These are phyloP conservation scores for Hymenoscyphus albidus DNA, from an alignment of 2,329 filamentous ascomycete species.

Conservation along the genomic window DNA sequence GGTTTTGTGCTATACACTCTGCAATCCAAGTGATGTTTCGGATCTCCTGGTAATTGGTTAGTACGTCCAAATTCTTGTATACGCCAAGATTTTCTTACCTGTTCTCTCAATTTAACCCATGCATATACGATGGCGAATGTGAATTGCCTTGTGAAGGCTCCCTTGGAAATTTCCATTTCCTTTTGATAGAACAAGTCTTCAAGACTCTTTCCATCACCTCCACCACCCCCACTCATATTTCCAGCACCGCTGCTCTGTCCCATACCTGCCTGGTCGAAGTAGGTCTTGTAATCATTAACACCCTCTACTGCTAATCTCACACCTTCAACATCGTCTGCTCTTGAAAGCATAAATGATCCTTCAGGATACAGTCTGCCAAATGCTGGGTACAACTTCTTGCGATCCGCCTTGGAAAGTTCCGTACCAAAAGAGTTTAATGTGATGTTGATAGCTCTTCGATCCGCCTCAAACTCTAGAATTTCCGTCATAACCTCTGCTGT, in stretches of 20 bases:
- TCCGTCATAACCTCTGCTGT: conserved; percentile 95
- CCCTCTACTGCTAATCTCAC: conserved; percentile 92
- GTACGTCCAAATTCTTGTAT: conserved; percentile 16
- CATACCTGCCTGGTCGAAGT: conserved; percentile 87
- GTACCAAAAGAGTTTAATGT: conserved; percentile 98
- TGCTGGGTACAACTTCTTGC: conserved; percentile 91
- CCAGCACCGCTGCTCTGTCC: conserved; percentile 72
- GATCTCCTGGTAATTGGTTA: conserved; percentile 70
- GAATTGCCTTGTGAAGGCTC: conserved; percentile 93
- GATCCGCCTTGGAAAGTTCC: conserved; percentile 86
- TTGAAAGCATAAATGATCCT: conserved; percentile 88
- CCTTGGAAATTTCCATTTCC: conserved; percentile 97
- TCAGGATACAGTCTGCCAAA: conserved; percentile 92
- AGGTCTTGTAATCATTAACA: conserved; percentile 87
- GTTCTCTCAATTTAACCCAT: conserved; percentile 95
- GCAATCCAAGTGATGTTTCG: conserved; percentile 99
- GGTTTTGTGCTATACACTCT: conserved; percentile 98
- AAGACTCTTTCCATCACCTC: conserved; percentile 78
- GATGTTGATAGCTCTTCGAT: conserved; percentile 96
- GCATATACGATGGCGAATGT: conserved; percentile 93
- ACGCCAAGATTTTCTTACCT: conserved; percentile 56
- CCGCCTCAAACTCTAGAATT: conserved; percentile 93
- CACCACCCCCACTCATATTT: conserved; percentile 79
- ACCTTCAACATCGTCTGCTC: conserved; percentile 91
- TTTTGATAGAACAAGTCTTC: conserved; percentile 99